Base-by-base conservation (phyloP, 306 rosid genomes). In the Sicyos edulis region DNA sequence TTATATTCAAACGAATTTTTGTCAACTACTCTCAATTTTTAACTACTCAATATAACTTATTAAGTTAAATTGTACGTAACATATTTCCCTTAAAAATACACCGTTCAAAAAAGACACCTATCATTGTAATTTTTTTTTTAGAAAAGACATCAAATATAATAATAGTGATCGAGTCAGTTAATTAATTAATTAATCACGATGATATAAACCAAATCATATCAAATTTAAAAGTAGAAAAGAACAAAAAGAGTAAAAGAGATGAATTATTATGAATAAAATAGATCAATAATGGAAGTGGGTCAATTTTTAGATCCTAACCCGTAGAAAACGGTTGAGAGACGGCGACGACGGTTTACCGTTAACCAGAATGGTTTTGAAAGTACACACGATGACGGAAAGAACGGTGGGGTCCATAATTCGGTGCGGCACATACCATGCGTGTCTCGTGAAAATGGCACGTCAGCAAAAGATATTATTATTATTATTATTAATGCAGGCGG, bases 241-340 rank as follows among this genome's bases (percentile, higher is more conserved):
- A 9, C 2, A n/a, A 40, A 37, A 9, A 62, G 3, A 8, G 8
- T n/a, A n/a, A 1, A 40, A 32, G 65, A 58, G 20, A 60, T 10
- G 1, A 60, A 26, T 0, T 10, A 40, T 42, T 5, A 19, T 10
- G 2, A 54, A 62, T 17, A 8, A 8, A 64, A 15, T n/a, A 5
- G 70, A 51, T 3, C 6, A 60, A 60, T 64, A 42, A 64, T 64
- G 15, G 52, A 64, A 56, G 62, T 10, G 7, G 4, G 13, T 21
- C 6, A 56, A 17, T n/a, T 40, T 9, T 64, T 10, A 10, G 44
- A 8, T 4, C 26, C n/a, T 37, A 64, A 42, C 6, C 4, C 16
- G 70, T 16, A 40, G 52, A 40, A 64, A 64, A 64, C 52, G 70
- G 70, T 64, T 37, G 52, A n/a, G 24, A 37, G 69, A 37, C 70